Evolutionary conservation across 257 asterid genomes (phyloP), one percentile per base, ranked within the genome.

Genomic region (Nicotiana otophora): DNA sequence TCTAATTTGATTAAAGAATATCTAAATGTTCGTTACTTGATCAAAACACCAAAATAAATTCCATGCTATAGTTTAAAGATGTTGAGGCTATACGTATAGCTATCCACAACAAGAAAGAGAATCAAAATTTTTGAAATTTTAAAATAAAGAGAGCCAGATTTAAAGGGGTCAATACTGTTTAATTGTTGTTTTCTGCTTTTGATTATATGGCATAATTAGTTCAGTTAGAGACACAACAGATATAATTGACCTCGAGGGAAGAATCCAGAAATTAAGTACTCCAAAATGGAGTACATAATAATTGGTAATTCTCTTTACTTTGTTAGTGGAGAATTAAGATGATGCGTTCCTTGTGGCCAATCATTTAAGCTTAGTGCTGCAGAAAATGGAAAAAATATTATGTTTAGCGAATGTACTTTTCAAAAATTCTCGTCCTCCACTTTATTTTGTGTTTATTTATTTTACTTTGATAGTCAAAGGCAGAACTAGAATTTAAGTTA

Each of bases 291-390:
- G 51, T 70, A 70, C 78, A 70, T 39, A 70, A n/a, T 48, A 20
- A 70, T 70, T 31, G 5, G 57, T 70, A 70, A 39, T 54, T 36
- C 12, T 67, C 81, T 60, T 34, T 9, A 61, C 57, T 62, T 42
- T 34, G 9, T 81, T 4, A 85, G 84, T 87, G 85, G 87, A 78
- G 70, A 46, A 69, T 70, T 15, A 78, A 42, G 51, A 78, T 83
- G 81, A 84, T 87, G 84, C 82, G 82, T 83, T 87, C 88, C 84
- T 84, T 84, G 88, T 84, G 86, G 88, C 83, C 69, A 72, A 62
- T 85, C 82, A 66, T 77, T 39, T 46, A 19, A 76, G 48, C 39
- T 69, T 85, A 60, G 67, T 69, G 78, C 20, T 65, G 31, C 53
- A 34, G 0, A 48, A 83, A 11, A 23, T 28, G 23, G 72, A 58